Evolutionary conservation across 164 flowering plant species (phyloP).

Genomic region (Buxus sempervirens): DNA sequence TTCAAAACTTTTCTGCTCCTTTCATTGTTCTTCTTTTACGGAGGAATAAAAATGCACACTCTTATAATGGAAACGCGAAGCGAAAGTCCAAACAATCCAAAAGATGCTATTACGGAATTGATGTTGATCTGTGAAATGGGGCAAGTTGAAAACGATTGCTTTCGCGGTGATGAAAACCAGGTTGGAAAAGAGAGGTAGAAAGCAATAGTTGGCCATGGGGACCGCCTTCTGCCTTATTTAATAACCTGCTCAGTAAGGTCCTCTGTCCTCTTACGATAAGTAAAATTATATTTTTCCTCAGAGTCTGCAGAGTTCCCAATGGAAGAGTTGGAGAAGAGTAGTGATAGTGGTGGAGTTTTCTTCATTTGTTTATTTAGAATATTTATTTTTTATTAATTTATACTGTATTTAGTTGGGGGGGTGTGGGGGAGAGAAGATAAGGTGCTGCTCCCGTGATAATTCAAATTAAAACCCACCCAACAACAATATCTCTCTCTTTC

Average conservation of each 20-base stretch:
- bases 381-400: too few relatives aligned
- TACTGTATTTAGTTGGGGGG: not conserved
- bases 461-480: constrained; percentile 35
- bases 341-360: constrained; percentile 8
- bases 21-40: too few relatives aligned
- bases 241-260: not conserved
- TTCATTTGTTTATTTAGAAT: not conserved
- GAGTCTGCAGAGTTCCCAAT: constrained; percentile 43
- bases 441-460: constrained; percentile 35
- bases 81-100: constrained; percentile 7
- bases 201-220: too few relatives aligned
- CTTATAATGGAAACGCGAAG: not conserved
- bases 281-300: too few relatives aligned
- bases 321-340: constrained; percentile 17
- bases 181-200: constrained; percentile 26
- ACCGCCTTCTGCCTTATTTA: constrained; percentile 13
- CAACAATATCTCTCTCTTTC: constrained; percentile 46
- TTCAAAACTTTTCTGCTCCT: too few relatives aligned
- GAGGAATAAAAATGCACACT: too few relatives aligned
- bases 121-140: constrained; percentile 17
- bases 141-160: constrained; percentile 21
- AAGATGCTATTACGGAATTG: constrained; percentile 11
- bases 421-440: constrained; percentile 48
- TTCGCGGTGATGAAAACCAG: constrained; percentile 21
- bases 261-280: too few relatives aligned